phyloP scores from a whole-genome alignment of 176 grass and related monocot species.

The Typha latifolia region DNA sequence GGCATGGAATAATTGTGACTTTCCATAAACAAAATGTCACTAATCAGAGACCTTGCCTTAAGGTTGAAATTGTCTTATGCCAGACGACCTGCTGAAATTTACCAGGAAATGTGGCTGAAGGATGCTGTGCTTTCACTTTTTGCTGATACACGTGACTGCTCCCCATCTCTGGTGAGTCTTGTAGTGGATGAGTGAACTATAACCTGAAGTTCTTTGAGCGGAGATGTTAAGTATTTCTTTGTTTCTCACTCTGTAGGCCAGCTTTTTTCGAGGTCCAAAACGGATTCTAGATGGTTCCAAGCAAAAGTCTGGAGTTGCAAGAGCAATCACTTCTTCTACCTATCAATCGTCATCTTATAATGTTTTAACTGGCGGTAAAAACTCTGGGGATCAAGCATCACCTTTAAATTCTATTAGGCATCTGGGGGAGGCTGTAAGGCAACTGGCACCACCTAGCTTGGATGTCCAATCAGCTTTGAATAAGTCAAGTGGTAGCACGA shows the following conservation, averaged over 20 bases:
- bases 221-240: constrained; percentile 5
- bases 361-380: constrained; percentile 32
- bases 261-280: constrained; percentile 74
- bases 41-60: constrained; percentile 19
- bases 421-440: constrained; percentile 87
- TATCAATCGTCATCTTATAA: constrained; percentile 30
- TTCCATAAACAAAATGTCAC: constrained; percentile 3
- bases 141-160: constrained; percentile 71
- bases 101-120: constrained; percentile 89
- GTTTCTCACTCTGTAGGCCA: constrained; percentile 34
- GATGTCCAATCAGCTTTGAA: constrained; percentile 35
- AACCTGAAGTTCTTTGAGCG: background rate
- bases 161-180: constrained; percentile 64
- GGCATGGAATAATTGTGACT: background rate
- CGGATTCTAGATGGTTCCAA: constrained; percentile 52
- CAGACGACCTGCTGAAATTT: constrained; percentile 33
- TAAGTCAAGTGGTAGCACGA: constrained; percentile 26
- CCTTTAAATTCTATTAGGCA: constrained; percentile 53
- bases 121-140: constrained; percentile 67
- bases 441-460: constrained; percentile 68
- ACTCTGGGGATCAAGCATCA: constrained; percentile 30
- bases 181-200: constrained; percentile 17
- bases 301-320: constrained; percentile 39
- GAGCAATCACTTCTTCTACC: constrained; percentile 22
- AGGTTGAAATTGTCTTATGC: constrained; percentile 40